Conservation (phyloP, 352 stramenopile genomes). For the Globisporangium apiculatum region DNA sequence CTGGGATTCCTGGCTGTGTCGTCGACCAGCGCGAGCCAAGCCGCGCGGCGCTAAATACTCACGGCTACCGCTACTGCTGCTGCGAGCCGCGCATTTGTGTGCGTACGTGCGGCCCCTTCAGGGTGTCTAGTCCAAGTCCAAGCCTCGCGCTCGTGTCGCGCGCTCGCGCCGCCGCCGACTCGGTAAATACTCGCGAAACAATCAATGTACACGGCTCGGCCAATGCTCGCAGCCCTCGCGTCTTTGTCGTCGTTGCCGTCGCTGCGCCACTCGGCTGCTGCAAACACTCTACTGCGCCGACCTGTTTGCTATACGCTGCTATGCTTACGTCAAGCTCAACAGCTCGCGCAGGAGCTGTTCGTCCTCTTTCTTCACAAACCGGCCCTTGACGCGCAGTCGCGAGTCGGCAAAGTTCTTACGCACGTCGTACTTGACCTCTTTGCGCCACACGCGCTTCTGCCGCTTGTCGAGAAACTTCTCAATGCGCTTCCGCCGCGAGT, state of each 20-base stretch:
- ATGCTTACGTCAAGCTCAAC: constrained; percentile 75
- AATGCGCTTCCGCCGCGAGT: constrained; percentile 89
- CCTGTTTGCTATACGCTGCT: not conserved
- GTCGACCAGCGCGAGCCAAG: not conserved
- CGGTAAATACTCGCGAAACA: constrained; percentile 15
- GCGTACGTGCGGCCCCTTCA: too few species aligned
- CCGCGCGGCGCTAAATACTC: constrained; percentile 14
- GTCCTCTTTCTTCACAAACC: constrained; percentile 98
- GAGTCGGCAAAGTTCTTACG: constrained; percentile 98
- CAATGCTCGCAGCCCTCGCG: not conserved
- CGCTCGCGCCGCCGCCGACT: constrained; percentile 3
- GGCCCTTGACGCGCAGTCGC: constrained; percentile 92
- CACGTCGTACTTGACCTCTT: constrained; percentile 97
- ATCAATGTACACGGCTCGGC: constrained; percentile 9
- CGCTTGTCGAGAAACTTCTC: constrained; percentile 94
- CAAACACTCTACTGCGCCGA: not conserved
- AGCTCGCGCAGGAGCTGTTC: constrained; percentile 84
- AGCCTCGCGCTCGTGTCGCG: not conserved
- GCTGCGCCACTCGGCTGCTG: not conserved
- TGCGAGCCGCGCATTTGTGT: too few species aligned
- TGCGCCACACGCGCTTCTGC: constrained; percentile 93
- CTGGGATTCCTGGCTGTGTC: not conserved
- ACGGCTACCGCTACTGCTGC: not conserved
- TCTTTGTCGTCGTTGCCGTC: not conserved
- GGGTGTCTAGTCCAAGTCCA: too few species aligned